These are phyloP conservation scores for Colletotrichum phormii DNA, from an alignment of 2,329 filamentous ascomycete genomes.

Conservation along the genomic window DNA sequence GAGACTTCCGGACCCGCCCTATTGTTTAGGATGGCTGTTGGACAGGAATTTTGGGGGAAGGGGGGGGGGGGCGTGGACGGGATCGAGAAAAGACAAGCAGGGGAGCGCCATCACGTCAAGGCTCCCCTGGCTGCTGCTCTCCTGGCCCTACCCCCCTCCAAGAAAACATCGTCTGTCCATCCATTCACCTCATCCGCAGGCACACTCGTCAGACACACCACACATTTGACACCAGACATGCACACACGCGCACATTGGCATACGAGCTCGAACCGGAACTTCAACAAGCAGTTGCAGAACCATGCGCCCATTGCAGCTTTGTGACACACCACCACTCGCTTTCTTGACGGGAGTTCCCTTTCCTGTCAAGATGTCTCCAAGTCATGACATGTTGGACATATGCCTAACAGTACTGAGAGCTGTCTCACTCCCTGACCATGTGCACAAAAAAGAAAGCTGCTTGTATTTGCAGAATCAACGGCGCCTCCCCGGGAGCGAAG, in stretches of 20 bases:
- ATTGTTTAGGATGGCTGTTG: conserved; percentile 29
- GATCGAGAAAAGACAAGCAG: conserved; percentile 21
- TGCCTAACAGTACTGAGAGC: conserved; percentile 1
- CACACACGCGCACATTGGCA: conserved; percentile 15
- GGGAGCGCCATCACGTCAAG: conserved; percentile 26
- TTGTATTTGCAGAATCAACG: conserved; percentile 8
- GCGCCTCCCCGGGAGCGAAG: conserved; percentile 1
- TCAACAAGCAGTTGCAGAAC: conserved; percentile 12
- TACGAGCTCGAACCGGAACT: conserved; percentile 15
- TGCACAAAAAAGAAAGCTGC: conserved; percentile 12
- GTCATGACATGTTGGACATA: conserved; percentile 29
- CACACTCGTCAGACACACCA: conserved; percentile 13
- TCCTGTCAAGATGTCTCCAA: conserved; percentile 27
- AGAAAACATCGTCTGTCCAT: conserved; percentile 16
- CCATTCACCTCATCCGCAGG: conserved; percentile 12
- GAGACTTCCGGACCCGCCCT: conserved; percentile 27
- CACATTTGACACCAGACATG: neutral
- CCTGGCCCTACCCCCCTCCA: neutral
- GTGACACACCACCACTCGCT: conserved; percentile 11
- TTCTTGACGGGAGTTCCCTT: conserved; percentile 3
- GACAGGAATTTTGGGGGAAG: neutral
- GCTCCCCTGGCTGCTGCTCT: conserved; percentile 14
- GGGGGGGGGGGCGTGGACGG: conserved; percentile 14
- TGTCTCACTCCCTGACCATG: conserved; percentile 24
- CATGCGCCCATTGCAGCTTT: neutral